Conservation (phyloP, 176 grass and related monocot species). For the Leersia perrieri region DNA sequence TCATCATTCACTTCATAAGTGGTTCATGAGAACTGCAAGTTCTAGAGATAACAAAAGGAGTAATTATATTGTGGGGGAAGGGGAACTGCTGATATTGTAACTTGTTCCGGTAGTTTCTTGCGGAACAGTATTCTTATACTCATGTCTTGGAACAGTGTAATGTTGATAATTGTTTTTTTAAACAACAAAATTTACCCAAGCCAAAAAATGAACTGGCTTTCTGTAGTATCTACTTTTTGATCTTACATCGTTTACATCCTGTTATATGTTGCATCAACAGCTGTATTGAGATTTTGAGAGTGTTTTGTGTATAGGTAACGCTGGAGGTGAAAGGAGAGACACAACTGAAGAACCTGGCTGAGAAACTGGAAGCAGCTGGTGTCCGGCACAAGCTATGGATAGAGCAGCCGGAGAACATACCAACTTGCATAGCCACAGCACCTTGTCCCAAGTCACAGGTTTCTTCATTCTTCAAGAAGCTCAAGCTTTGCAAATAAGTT, state of each 20-base stretch:
- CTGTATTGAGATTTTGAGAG: neutral
- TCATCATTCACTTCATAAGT: neutral
- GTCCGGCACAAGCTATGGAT: slow-evolving; percentile 82
- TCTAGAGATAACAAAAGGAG: neutral
- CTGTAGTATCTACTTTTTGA: neutral
- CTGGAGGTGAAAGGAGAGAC: slow-evolving; percentile 85
- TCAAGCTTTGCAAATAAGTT: slow-evolving; percentile 83
- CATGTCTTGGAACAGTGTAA: neutral
- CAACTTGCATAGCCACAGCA: slow-evolving; percentile 70
- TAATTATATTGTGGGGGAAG: too few species aligned
- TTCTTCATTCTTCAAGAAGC: slow-evolving; percentile 84
- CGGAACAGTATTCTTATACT: too few species aligned
- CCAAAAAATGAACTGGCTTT: neutral
- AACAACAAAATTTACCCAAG: too few species aligned
- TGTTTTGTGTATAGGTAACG: slow-evolving; percentile 55
- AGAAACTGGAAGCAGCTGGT: slow-evolving; percentile 60
- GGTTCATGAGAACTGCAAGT: neutral
- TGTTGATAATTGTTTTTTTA: neutral
- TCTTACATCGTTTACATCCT: neutral
- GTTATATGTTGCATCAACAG: neutral
- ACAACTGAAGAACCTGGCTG: slow-evolving; percentile 70
- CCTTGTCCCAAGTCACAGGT: slow-evolving; percentile 75
- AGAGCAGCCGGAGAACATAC: slow-evolving; percentile 82
- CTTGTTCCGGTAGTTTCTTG: too few species aligned
- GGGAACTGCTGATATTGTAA: too few species aligned